A percentile compares a stretch with the other conserved stretches of the same genome.
These are phyloP conservation scores for Phialophora macrospora DNA, from an alignment of 2,329 filamentous ascomycete genomes.

Conservation along the genomic window DNA sequence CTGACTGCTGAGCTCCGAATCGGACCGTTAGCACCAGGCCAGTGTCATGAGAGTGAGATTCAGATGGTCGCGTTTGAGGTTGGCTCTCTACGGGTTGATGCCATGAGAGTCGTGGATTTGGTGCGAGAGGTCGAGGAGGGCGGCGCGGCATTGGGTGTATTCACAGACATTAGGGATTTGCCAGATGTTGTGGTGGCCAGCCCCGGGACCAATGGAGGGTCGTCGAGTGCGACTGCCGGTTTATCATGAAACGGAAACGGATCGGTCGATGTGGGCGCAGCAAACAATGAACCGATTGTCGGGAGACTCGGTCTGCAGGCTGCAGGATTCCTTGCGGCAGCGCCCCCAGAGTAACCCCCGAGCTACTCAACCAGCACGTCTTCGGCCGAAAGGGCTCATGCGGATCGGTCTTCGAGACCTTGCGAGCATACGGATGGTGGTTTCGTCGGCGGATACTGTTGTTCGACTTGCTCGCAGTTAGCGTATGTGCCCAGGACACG, in stretches of 20 bases:
- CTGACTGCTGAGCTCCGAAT: conserved; percentile 63
- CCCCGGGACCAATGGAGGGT: background rate
- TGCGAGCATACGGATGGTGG: background rate
- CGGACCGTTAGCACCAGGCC: conserved; percentile 42
- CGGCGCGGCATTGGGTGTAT: conserved; percentile 28
- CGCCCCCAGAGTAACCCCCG: background rate
- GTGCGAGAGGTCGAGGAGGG: conserved; percentile 37
- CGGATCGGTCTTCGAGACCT: background rate
- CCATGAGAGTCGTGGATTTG: conserved; percentile 38
- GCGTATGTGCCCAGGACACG: background rate
- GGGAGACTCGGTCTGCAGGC: background rate
- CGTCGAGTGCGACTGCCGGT: background rate
- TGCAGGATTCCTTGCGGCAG: background rate
- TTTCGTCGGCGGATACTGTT: background rate
- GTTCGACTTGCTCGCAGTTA: background rate
- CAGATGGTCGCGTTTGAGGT: conserved; percentile 47
- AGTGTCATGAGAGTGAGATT: conserved; percentile 61
- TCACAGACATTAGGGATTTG: conserved; percentile 36
- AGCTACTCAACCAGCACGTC: background rate
- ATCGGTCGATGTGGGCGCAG: background rate
- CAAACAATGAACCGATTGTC: background rate
- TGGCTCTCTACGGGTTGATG: conserved; percentile 42
- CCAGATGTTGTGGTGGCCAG: conserved; percentile 36
- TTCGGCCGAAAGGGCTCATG: background rate
- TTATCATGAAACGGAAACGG: background rate